Base-by-base conservation (phyloP, 768 basidiomycete genomes). In the Cystobasidium ongulense region DNA sequence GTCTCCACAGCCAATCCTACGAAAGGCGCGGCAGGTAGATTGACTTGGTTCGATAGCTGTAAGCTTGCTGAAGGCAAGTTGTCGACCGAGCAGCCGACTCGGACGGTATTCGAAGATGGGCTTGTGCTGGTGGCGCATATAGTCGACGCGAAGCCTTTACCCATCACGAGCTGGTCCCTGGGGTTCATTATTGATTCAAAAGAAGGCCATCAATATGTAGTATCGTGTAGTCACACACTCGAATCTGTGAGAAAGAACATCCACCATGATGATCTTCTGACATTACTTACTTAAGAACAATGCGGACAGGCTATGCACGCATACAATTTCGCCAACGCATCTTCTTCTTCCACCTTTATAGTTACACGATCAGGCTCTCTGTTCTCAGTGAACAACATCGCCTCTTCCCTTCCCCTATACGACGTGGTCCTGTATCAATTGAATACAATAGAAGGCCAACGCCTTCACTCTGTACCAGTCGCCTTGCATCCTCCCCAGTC, bases 191-290 rank as follows among this genome's bases (percentile, higher is more conserved):
- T 71, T 7, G n/a, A 36, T 1, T 15, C 15, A 10, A 35, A 27
- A 21, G 41, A 35, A 15, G 33, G 38, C 3, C 29, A 33, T 21
- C 50, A 59, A 21, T 59, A 35, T 31, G 68, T 61, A 23, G 68
- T 71, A 21, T 71, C 68, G 17, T 71, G 68, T 36, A 71, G 68
- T 53, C 68, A 71, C 59, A 71, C 68, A 23, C 35, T 71, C 18
- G 68, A 71, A 25, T 54, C 68, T 36, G 68, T 71, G 27, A 29
- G 68, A 59, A 17, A 43, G 4, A 35, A 43, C 18, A 11, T 27
- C 5, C 29, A 15, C 15, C 8, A 15, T 23, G n/a, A 27, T 35
- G 39, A 35, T 63, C 4, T 36, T n/a, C 25, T 18, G 18, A 8
- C 15, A 25, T 2, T 13, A 38, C 59, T 61, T 2, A 61, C 31